Base-by-base conservation (phyloP, 176 grass and related monocot genomes). In the Hordeum marinum region DNA sequence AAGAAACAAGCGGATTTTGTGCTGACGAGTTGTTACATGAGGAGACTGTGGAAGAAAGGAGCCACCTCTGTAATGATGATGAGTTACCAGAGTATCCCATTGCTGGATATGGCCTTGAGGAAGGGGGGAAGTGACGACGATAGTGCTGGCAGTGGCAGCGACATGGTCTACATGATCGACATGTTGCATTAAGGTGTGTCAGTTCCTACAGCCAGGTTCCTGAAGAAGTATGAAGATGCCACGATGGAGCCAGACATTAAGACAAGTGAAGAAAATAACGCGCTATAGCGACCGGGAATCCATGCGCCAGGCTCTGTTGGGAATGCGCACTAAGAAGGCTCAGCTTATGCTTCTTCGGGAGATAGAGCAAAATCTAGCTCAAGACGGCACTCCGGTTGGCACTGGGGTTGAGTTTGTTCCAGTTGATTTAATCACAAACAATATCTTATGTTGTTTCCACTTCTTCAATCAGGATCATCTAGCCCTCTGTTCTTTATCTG, bases 261-360 rank as follows among this genome's bases (percentile, higher is more conserved):
- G 85, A 98, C 89, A 89, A 68, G 86, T 86, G 89, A 90, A 31
- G 93, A 98, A 63, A n/a, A n/a, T n/a, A n/a, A n/a, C n/a, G 91
- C 86, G 0, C 76, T 95, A 58, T 91, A 98, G 90, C 0, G 96
- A 98, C 42, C 78, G 96, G 10, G 96, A 98, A 84, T 95, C 96
- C 1, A 95, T 98, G 93, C 86, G 96, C 82, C 81, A 95, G 70
- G 91, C 89, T 6, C 89, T 95, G 21, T 77, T 98, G 45, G 90
- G 91, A 9, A 98, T 98, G 96, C 89, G 82, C 72, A 94, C 86
- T 3, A 93, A 98, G 86, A 93, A 98, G 86, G 89, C 89, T 7
- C 96, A 98, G 57, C 83, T 98, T 7, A 81, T 94, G 46, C 88
- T 98, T 70, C 87, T 98, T 12, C 87, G 87, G 35, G 96, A 98